Evolutionary conservation across 2,329 filamentous ascomycete species (phyloP), one percentile per base, ranked within the genome.

Genomic region (Monilinia fructigena): DNA sequence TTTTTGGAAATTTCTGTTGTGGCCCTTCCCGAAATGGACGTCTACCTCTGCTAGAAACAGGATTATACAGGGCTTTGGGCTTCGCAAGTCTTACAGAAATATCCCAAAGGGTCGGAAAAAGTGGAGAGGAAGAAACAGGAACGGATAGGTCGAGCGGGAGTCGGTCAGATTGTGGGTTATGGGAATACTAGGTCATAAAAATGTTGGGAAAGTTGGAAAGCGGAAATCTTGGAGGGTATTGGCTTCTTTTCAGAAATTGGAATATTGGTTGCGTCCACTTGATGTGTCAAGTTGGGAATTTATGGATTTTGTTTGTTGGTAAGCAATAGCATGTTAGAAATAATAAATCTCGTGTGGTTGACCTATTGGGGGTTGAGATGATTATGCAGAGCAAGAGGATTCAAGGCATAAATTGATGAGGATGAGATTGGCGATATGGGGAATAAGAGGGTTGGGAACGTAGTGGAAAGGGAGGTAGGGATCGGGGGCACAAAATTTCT

Each of bases 91-190:
- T 50, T 50, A 11, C 8, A 50, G 6, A 26, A 50, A 20, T 40
- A 40, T 38, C 28, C 28, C 8, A 35, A 60, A 48, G 40, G 56
- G 56, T 6, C 18, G 16, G 23, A 50, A 38, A 60, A 26, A 23
- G 58, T 60, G 58, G 58, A 26, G 45, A 50, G 45, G 45, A 23
- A 42, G 14, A 23, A 23, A 48, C 48, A 5, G 42, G 31, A 47
- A 60, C 56, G 42, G 56, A 60, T 50, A 50, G 28, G 20, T 50
- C 45, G 48, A 60, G 42, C 58, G 28, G 58, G 28, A 60, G n/a
- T 60, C 58, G 58, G 45, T 38, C 58, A 60, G 58, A 60, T 60
- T 60, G 58, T 60, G 58, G 56, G 58, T 11, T 58, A 26, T 60
- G 14, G n/a, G 28, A 50, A 50, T 35, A 23, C 28, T 35, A 26